phyloP scores from a whole-genome alignment of 2,329 filamentous ascomycete genomes.

The Fusarium sp. region DNA sequence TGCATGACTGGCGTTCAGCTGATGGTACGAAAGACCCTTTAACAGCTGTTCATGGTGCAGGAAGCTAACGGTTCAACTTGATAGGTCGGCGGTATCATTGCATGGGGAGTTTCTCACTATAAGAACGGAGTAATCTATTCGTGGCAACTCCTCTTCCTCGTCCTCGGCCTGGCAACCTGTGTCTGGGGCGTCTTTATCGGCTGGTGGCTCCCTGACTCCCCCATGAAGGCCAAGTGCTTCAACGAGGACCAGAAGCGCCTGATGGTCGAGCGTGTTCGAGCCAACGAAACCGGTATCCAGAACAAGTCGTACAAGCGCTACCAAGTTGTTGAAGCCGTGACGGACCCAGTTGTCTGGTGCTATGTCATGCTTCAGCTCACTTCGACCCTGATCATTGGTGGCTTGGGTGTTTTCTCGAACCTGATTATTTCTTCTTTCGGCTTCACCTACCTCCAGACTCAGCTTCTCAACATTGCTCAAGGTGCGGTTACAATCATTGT shows the following conservation, averaged over 20 bases:
- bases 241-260: constrained; percentile 52
- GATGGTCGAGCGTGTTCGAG: constrained; percentile 47
- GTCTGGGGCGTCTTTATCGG: constrained; percentile 52
- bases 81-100: constrained; percentile 52
- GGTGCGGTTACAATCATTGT: constrained; percentile 48
- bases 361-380: constrained; percentile 14
- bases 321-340: constrained; percentile 53
- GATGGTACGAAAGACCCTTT: constrained; percentile 39
- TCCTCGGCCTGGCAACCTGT: constrained; percentile 53
- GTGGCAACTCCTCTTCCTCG: constrained; percentile 56
- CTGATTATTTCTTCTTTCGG: constrained; percentile 8
- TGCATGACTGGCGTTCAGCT: constrained; percentile 52
- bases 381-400: constrained; percentile 18
- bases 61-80: background rate
- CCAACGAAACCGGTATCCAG: constrained; percentile 53
- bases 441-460: constrained; percentile 22
- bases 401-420: constrained; percentile 9
- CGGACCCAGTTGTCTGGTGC: constrained; percentile 50
- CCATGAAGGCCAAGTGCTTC: constrained; percentile 63
- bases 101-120: constrained; percentile 52
- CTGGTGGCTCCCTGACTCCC: constrained; percentile 61
- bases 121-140: constrained; percentile 40
- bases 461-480: constrained; percentile 3
- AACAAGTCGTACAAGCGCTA: constrained; percentile 50
- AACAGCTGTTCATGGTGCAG: too few relatives aligned